Evolutionary conservation across 768 basidiomycete species (phyloP).

Genomic region (Hebeloma cylindrosporum): DNA sequence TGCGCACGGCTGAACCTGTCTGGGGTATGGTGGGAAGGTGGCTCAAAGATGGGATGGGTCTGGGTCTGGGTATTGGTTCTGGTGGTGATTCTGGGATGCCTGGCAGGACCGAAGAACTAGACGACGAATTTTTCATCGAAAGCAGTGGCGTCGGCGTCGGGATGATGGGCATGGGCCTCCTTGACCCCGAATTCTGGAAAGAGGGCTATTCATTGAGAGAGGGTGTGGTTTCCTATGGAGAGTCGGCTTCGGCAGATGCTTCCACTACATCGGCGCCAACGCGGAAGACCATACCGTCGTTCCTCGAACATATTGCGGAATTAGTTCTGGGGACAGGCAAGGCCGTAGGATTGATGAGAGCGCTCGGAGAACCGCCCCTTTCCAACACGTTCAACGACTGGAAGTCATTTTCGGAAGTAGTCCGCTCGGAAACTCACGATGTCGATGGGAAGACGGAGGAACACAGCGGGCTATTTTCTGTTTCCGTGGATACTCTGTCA

Average conservation of each 20-base stretch:
- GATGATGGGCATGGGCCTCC: conserved; percentile 46
- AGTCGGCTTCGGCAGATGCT: conserved; percentile 24
- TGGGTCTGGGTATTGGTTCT: conserved; percentile 34
- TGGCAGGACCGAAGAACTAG: conserved; percentile 40
- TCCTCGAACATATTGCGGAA: conserved; percentile 60
- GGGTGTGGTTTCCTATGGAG: conserved; percentile 20
- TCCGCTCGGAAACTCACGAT: conserved; percentile 28
- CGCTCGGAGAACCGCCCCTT: conserved; percentile 43
- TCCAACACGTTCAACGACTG: conserved; percentile 32
- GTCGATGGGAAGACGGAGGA: conserved; percentile 4
- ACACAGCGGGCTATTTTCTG: conserved; percentile 35
- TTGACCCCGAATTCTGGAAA: conserved; percentile 79
- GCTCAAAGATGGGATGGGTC: conserved; percentile 72
- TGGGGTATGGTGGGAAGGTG: conserved; percentile 75
- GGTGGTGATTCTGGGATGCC: conserved; percentile 19
- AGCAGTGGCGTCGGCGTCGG: conserved; percentile 58
- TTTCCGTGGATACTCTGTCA: conserved; percentile 63
- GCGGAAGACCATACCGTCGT: conserved; percentile 49
- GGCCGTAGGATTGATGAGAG: conserved; percentile 70
- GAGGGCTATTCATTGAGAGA: conserved; percentile 66
- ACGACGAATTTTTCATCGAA: conserved; percentile 83
- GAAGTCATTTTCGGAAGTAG: conserved; percentile 43
- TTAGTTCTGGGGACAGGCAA: conserved; percentile 70
- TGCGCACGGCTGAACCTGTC: conserved; percentile 61
- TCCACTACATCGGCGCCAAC: conserved; percentile 20